Evolutionary conservation across 2,329 filamentous ascomycete species (phyloP), one percentile per base, ranked within the genome.

Genomic region (Penicillium digitatum): DNA sequence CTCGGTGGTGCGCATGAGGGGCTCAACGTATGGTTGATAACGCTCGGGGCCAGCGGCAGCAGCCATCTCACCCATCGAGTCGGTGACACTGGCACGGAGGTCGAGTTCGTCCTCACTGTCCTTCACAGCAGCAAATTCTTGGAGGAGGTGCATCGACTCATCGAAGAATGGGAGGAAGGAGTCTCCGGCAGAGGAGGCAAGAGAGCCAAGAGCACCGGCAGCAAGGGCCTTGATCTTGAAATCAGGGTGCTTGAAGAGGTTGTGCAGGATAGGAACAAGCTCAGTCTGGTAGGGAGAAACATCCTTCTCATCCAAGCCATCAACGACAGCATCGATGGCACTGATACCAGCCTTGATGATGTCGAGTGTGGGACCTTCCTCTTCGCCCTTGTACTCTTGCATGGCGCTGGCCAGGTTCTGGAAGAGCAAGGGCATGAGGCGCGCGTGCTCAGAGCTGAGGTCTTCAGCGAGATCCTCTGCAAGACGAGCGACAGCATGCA

Each of bases 391-490:
- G 24, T 86, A 81, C 66, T 87, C 83, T 58, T 83, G 79, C 71
- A 85, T 86, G 42, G 92, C 89, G 59, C 89, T 84, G 69, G 95
- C 89, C 55, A 96, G 83, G 78, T 96, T 96, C 80, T 90, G 87
- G 64, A 96, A 82, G 20, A 97, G 82, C 29, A 90, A 84, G 16
- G 88, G 87, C 70, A 99, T 89, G 59, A 99, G 84, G 54, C 85
- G 82, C 63, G 89, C 86, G 73, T 97, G 94, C 75, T 95, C 87
- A 54, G 88, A 86, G 65, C 86, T 85, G 72, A 97, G 86, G 69
- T 95, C 92, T 65, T 96, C 92, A 6, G 90, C 87, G 62, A 97
- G 85, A 69, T 97, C 93, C 70, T 97, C 94, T 42, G 93, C 92
- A 45, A 99, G 81, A 69, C 93, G 87, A 59, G 94, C 91, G 58